Evolutionary conservation across 441 rosid genomes (phyloP).

Genomic region (Daphne laureola): DNA sequence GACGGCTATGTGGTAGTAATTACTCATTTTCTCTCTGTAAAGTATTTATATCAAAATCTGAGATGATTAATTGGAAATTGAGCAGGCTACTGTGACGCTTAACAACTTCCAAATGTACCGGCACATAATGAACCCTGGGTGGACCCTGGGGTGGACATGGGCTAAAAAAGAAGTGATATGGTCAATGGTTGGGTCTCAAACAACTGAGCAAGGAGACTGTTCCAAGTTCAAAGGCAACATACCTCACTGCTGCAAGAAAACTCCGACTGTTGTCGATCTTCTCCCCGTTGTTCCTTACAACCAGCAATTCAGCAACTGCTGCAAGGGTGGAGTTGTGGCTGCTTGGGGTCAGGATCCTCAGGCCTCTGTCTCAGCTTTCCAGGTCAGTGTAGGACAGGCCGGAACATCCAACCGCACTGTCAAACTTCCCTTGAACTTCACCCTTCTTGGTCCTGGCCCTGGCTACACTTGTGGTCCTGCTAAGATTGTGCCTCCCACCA

Average conservation of each 20-base stretch:
- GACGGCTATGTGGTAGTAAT: conserved; percentile 70
- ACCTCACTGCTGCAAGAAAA: conserved; percentile 81
- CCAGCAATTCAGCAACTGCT: conserved; percentile 67
- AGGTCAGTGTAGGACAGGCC: conserved; percentile 55
- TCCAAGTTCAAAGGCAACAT: conserved; percentile 74
- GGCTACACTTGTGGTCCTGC: conserved; percentile 92
- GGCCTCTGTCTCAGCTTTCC: conserved; percentile 62
- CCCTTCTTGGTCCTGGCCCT: conserved; percentile 71
- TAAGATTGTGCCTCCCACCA: conserved; percentile 56
- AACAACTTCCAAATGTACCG: conserved; percentile 73
- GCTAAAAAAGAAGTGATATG: conserved; percentile 79
- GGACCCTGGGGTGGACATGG: conserved; percentile 94
- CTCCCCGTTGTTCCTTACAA: conserved; percentile 70
- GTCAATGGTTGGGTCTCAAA: conserved; percentile 74
- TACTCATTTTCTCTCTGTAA: too few species aligned
- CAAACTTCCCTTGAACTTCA: conserved; percentile 83
- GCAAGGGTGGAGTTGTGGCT: conserved; percentile 77
- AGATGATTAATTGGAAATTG: background rate
- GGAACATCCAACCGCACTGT: conserved; percentile 80
- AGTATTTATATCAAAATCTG: too few species aligned
- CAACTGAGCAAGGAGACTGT: conserved; percentile 94
- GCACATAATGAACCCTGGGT: conserved; percentile 73
- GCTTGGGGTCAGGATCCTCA: conserved; percentile 79
- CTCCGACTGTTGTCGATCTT: conserved; percentile 66
- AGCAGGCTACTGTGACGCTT: conserved; percentile 61